Conservation (phyloP, 2,329 filamentous ascomycete species). For the Botrytis cinerea region DNA sequence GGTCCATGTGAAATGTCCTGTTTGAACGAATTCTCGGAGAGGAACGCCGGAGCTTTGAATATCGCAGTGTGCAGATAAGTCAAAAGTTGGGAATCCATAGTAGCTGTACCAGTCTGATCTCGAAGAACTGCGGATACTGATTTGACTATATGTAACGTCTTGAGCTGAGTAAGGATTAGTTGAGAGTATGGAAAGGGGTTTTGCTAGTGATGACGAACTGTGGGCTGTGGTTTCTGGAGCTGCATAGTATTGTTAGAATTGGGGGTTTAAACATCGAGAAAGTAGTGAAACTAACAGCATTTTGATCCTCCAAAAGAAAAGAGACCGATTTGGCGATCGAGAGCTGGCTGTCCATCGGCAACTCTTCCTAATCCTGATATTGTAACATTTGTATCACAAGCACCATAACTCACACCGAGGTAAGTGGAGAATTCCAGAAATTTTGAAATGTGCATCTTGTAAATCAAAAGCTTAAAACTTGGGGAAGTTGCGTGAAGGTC, state of each 20-base stretch:
- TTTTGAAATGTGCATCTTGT: conserved; percentile 8
- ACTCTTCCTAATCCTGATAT: conserved; percentile 7
- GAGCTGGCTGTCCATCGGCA: conserved; percentile 7
- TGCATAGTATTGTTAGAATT: neutral
- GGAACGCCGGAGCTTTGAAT: conserved; percentile 8
- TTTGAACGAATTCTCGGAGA: conserved; percentile 15
- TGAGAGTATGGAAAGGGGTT: neutral
- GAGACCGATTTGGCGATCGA: conserved; percentile 4
- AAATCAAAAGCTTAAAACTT: neutral
- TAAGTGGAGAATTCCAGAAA: neutral
- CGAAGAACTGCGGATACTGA: conserved; percentile 9
- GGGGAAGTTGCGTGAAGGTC: too few relatives aligned
- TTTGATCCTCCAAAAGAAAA: conserved; percentile 17
- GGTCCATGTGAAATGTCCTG: conserved; percentile 12
- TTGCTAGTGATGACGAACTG: neutral
- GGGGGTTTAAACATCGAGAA: too few relatives aligned
- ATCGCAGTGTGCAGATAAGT: conserved; percentile 13
- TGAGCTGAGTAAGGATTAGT: neutral
- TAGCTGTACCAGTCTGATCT: conserved; percentile 14
- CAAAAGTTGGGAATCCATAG: conserved; percentile 14
- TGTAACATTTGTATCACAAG: conserved; percentile 20
- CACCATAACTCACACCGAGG: conserved; percentile 1
- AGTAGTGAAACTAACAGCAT: neutral
- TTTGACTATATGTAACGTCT: conserved; percentile 16
- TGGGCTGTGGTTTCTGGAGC: neutral